A percentile compares a stretch with the other conserved stretches of the same genome.
Conservation (phyloP, 805 yeast genomes). For the Yamadazyma philogaea region DNA sequence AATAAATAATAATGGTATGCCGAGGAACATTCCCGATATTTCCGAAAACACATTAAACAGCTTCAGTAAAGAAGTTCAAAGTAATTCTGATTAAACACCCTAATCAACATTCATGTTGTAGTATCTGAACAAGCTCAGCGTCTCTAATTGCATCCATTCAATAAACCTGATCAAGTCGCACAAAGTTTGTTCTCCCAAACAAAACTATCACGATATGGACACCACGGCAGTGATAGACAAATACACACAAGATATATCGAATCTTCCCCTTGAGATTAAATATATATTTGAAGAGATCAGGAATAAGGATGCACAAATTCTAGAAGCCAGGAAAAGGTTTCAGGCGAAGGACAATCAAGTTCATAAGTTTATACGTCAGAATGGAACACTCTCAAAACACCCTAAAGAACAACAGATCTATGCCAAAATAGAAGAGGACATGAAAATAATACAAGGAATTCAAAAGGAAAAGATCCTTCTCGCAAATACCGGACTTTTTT, state of each 20-base stretch:
- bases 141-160: not conserved
- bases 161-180: not conserved
- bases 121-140: too few species aligned
- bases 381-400: conserved; percentile 76
- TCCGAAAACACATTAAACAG: too few species aligned
- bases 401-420: conserved; percentile 74
- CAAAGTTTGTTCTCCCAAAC: not conserved
- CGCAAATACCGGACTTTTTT: conserved; percentile 79
- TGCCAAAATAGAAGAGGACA: conserved; percentile 66
- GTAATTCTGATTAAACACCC: too few species aligned
- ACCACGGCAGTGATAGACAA: conserved; percentile 67
- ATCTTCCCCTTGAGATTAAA: conserved; percentile 82
- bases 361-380: conserved; percentile 76
- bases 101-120: too few species aligned
- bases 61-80: too few species aligned
- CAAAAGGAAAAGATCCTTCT: conserved; percentile 77
- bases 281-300: conserved; percentile 77
- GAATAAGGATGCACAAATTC: conserved; percentile 60
- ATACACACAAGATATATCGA: conserved; percentile 62
- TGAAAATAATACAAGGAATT: conserved; percentile 52
- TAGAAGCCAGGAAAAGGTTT: conserved; percentile 63
- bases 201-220: conserved; percentile 56
- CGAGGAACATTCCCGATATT: too few species aligned
- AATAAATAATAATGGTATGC: too few species aligned
- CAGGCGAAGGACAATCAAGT: conserved; percentile 73